phyloP scores from a whole-genome alignment of 1,284 basidiomycete species.

The Sutorius eximius region DNA sequence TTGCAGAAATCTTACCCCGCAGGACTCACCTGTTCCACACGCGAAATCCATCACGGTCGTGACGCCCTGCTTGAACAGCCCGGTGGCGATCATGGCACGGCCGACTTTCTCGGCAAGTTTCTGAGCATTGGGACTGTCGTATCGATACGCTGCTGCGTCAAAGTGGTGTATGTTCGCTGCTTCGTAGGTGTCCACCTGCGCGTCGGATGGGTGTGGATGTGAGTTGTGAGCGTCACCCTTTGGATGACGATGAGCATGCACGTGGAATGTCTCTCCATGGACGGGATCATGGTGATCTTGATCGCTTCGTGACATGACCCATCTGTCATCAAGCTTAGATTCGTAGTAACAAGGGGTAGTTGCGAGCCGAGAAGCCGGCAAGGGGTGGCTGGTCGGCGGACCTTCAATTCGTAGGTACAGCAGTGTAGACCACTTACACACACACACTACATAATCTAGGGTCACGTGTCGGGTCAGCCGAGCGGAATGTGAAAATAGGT shows the following conservation, averaged over 20 bases:
- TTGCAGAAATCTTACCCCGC: no score
- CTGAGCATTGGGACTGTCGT: slow-evolving; percentile 30
- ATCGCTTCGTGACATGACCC: neutral
- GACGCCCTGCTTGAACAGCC: slow-evolving; percentile 52
- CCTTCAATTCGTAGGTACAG: no score
- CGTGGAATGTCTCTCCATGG: neutral
- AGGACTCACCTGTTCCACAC: slow-evolving; percentile 58
- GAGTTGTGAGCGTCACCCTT: neutral
- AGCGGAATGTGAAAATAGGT: neutral
- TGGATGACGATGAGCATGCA: neutral
- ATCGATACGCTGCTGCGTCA: slow-evolving; percentile 22
- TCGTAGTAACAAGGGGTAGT: no score
- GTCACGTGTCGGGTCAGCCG: no score
- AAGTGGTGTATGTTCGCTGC: slow-evolving; percentile 26
- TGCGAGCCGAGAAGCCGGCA: no score
- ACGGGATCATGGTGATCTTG: neutral
- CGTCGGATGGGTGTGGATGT: neutral
- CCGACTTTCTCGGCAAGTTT: slow-evolving; percentile 38
- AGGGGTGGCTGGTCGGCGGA: no score
- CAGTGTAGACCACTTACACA: no score
- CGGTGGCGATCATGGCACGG: slow-evolving; percentile 43
- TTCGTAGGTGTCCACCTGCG: slow-evolving; percentile 3
- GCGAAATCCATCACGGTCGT: slow-evolving; percentile 70
- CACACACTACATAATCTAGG: no score
- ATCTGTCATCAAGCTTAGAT: neutral